phyloP scores from a whole-genome alignment of 2,329 filamentous ascomycete genomes.

The Fusarium keratoplasticum region DNA sequence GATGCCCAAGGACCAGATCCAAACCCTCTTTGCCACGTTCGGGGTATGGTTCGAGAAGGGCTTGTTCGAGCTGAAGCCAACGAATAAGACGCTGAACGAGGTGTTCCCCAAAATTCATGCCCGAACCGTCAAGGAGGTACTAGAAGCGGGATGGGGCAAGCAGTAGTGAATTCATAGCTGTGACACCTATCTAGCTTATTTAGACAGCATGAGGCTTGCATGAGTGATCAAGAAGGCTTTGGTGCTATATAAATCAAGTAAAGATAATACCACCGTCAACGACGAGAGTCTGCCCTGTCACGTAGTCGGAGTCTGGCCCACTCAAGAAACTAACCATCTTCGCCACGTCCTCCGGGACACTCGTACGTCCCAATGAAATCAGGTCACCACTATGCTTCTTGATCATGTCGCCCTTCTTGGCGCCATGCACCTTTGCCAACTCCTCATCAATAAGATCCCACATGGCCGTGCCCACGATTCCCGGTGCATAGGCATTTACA shows the following conservation, averaged over 20 bases:
- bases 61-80: neutral
- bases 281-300: slow-evolving; percentile 74
- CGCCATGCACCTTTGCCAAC: slow-evolving; percentile 56
- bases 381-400: slow-evolving; percentile 64
- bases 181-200: neutral
- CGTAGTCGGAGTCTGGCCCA: slow-evolving; percentile 69
- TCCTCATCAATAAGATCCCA: slow-evolving; percentile 76
- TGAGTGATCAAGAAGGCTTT: neutral
- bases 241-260: slow-evolving; percentile 38
- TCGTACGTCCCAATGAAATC: slow-evolving; percentile 68
- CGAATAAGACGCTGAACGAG: neutral
- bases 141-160: neutral
- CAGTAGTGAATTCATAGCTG: neutral
- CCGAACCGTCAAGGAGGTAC: neutral
- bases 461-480: slow-evolving; percentile 75
- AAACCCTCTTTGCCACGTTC: neutral
- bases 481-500: slow-evolving; percentile 74
- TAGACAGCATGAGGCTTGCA: neutral
- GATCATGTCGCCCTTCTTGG: slow-evolving; percentile 64
- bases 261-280: slow-evolving; percentile 71
- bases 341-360: slow-evolving; percentile 72
- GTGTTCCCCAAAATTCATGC: neutral
- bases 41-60: neutral
- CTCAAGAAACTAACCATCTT: slow-evolving; percentile 72
- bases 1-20: neutral